phyloP scores from a whole-genome alignment of 768 basidiomycete species.

The Tricholoma sp. region DNA sequence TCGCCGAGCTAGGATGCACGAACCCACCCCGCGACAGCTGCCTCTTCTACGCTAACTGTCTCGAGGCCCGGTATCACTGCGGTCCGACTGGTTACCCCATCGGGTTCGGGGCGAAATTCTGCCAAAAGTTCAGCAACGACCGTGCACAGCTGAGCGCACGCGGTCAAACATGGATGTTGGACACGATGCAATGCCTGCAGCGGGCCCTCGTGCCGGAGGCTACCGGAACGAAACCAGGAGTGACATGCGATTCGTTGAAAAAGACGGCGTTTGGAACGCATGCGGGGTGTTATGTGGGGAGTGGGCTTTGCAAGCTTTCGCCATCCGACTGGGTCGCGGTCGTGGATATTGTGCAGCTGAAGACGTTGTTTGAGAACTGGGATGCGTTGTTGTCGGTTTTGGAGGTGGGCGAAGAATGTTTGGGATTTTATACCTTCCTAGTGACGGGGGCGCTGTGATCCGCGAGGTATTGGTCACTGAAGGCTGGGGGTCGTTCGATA shows the following conservation, averaged over 20 bases:
- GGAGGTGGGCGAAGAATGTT: constrained; percentile 25
- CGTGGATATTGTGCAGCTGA: constrained; percentile 28
- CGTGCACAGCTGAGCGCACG: constrained; percentile 21
- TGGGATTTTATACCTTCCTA: constrained; percentile 19
- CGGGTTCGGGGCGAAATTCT: constrained; percentile 35
- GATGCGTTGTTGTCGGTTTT: constrained; percentile 24
- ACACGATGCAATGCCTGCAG: constrained; percentile 44
- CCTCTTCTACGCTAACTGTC: constrained; percentile 38
- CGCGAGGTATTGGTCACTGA: no score
- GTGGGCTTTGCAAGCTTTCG: constrained; percentile 36
- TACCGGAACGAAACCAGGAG: constrained; percentile 13
- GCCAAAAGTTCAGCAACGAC: constrained; percentile 30
- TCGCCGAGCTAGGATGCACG: neutral
- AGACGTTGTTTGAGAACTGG: constrained; percentile 26
- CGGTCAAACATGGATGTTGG: constrained; percentile 39
- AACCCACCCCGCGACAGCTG: constrained; percentile 33
- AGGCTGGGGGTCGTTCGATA: no score
- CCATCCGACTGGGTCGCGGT: constrained; percentile 31
- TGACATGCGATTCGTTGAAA: constrained; percentile 28
- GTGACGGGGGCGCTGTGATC: no score
- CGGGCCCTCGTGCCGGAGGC: constrained; percentile 33
- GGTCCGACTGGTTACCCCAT: constrained; percentile 39
- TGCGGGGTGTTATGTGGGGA: constrained; percentile 33
- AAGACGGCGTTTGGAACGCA: constrained; percentile 37
- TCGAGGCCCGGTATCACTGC: constrained; percentile 41